Conservation (phyloP, 768 basidiomycete species). For the Cyathus striatus region DNA sequence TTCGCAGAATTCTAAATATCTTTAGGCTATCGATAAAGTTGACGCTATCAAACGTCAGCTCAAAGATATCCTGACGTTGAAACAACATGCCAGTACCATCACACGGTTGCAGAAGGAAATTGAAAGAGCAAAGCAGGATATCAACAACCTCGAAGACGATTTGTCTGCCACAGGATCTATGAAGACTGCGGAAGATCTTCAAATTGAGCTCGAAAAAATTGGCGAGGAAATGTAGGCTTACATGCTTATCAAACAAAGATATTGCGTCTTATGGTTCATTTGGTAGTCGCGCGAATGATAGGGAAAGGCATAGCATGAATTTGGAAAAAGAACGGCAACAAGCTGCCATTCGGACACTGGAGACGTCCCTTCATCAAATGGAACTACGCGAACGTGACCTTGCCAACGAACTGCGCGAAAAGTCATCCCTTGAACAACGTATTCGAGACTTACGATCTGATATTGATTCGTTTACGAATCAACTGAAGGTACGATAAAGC, state of each 20-base stretch:
- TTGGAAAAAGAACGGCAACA: constrained; percentile 62
- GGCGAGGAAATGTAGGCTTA: constrained; percentile 57
- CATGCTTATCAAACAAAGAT: background rate
- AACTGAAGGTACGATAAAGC: constrained; percentile 41
- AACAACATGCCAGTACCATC: constrained; percentile 56
- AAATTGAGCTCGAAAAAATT: constrained; percentile 66
- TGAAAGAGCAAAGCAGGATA: constrained; percentile 55
- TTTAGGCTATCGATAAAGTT: constrained; percentile 48
- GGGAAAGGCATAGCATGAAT: constrained; percentile 51
- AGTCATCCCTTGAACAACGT: constrained; percentile 46
- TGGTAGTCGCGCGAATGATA: constrained; percentile 58
- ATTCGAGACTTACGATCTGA: constrained; percentile 58
- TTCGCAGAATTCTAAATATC: constrained; percentile 2
- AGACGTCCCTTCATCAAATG: constrained; percentile 58
- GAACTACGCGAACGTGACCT: constrained; percentile 58
- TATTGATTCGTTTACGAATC: constrained; percentile 33
- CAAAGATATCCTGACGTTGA: constrained; percentile 55
- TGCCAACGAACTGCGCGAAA: constrained; percentile 54
- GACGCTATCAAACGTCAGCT: constrained; percentile 51
- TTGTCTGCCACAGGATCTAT: constrained; percentile 69
- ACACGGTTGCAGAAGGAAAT: constrained; percentile 56
- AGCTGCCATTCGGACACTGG: constrained; percentile 43
- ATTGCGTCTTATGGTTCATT: background rate
- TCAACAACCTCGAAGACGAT: constrained; percentile 59
- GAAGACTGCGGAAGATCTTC: constrained; percentile 83